phyloP scores from a whole-genome alignment of 177 flowering plant genomes.

The Vitis hybrid region DNA sequence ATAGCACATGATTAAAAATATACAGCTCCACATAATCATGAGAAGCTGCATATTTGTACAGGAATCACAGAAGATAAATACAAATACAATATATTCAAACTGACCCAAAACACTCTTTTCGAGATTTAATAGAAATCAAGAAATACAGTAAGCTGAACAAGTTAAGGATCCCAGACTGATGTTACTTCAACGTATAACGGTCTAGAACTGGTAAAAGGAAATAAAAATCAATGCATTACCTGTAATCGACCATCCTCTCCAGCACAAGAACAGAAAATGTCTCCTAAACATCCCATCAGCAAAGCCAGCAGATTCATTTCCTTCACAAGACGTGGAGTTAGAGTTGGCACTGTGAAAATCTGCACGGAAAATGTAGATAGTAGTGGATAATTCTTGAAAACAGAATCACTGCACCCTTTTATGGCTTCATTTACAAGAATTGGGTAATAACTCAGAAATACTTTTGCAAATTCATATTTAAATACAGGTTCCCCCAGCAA shows the following conservation, averaged over 20 bases:
- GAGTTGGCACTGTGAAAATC: conserved; percentile 89
- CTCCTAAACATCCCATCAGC: conserved; percentile 69
- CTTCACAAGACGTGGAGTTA: conserved; percentile 81
- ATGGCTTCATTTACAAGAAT: conserved; percentile 53
- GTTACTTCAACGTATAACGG: not conserved
- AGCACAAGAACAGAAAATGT: conserved; percentile 61
- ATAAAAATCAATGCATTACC: conserved; percentile 38
- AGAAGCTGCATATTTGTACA: too few relatives aligned
- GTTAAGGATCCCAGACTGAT: too few relatives aligned
- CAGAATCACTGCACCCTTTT: conserved; percentile 38
- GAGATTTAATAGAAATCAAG: too few relatives aligned
- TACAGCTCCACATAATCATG: too few relatives aligned
- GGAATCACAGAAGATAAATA: too few relatives aligned
- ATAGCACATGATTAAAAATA: too few relatives aligned
- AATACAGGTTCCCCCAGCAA: conserved; percentile 84
- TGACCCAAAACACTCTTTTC: too few relatives aligned
- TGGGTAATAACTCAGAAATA: conserved; percentile 70
- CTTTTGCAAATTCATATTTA: conserved; percentile 89
- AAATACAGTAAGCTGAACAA: not conserved
- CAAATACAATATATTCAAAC: too few relatives aligned
- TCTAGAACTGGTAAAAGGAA: not conserved
- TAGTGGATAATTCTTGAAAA: conserved; percentile 50
- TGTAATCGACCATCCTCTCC: conserved; percentile 75
- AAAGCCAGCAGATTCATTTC: conserved; percentile 69
- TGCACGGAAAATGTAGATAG: conserved; percentile 82